phyloP scores from a whole-genome alignment of 2,329 filamentous ascomycete species.

The Seiridium unicorne region DNA sequence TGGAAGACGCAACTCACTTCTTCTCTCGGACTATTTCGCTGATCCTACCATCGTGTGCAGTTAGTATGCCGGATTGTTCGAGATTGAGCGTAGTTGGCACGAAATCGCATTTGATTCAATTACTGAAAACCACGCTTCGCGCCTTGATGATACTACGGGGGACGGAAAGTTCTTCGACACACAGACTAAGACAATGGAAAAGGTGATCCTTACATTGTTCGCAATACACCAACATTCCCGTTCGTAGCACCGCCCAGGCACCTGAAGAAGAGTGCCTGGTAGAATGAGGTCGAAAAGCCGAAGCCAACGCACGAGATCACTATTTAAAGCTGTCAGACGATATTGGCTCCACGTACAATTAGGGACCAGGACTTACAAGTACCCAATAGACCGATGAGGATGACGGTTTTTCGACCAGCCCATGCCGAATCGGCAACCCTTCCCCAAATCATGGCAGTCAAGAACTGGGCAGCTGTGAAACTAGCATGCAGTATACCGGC shows the following conservation, averaged over 20 bases:
- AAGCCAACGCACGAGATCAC: constrained; percentile 65
- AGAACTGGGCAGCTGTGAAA: constrained; percentile 79
- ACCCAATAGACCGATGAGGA: constrained; percentile 74
- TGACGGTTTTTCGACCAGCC: constrained; percentile 72
- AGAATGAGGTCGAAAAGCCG: constrained; percentile 66
- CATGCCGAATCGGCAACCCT: constrained; percentile 61
- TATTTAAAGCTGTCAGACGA: constrained; percentile 10
- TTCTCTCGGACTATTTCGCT: constrained; percentile 43
- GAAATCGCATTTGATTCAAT: too few relatives aligned
- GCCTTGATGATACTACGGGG: too few relatives aligned
- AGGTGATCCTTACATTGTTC: constrained; percentile 55
- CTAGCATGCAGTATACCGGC: constrained; percentile 75
- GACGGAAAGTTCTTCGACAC: neutral
- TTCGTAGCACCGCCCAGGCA: constrained; percentile 67
- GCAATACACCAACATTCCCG: constrained; percentile 72
- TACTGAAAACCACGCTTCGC: too few relatives aligned
- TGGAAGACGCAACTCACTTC: constrained; percentile 27
- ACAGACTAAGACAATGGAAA: neutral
- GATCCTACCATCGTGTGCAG: constrained; percentile 29
- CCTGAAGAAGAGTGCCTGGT: constrained; percentile 60
- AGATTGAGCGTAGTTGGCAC: too few relatives aligned
- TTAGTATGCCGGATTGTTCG: too few relatives aligned
- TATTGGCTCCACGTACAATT: neutral
- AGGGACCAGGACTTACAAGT: constrained; percentile 35
- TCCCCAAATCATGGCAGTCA: constrained; percentile 83